Percentiles rank a stretch among this genome's conserved stretches.
Conservation (phyloP, 2,329 filamentous ascomycete species). For the Ilyonectria sp. region DNA sequence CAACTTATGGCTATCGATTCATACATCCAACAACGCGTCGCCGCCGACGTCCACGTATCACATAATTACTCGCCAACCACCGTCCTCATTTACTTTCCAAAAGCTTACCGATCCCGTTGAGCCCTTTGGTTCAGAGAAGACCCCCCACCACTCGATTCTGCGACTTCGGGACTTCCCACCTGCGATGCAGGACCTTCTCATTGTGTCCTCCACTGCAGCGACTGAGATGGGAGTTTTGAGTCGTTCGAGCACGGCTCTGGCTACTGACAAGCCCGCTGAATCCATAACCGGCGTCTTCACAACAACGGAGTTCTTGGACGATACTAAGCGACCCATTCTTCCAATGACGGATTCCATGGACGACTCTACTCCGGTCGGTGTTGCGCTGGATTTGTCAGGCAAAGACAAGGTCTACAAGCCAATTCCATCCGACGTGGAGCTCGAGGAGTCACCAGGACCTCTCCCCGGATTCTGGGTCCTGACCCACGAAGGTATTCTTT, state of each 20-base stretch:
- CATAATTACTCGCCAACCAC: conserved; percentile 78
- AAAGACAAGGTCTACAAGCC: conserved; percentile 85
- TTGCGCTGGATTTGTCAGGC: conserved; percentile 86
- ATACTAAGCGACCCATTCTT: conserved; percentile 81
- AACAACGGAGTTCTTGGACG: conserved; percentile 79
- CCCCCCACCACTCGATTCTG: conserved; percentile 83
- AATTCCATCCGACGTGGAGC: conserved; percentile 81
- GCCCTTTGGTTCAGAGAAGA: conserved; percentile 76
- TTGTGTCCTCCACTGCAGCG: conserved; percentile 86
- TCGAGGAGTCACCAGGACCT: conserved; percentile 84
- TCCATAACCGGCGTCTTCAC: conserved; percentile 79
- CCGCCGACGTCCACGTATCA: conserved; percentile 81
- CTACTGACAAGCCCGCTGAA: conserved; percentile 71
- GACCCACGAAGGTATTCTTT: conserved; percentile 89
- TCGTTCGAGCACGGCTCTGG: conserved; percentile 78
- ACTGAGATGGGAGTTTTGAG: conserved; percentile 85
- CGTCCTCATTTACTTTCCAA: conserved; percentile 77
- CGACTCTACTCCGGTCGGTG: conserved; percentile 84
- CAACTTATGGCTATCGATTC: conserved; percentile 84
- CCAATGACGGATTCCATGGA: conserved; percentile 75
- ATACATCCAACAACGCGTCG: conserved; percentile 76
- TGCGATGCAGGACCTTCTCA: conserved; percentile 83
- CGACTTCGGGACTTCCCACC: conserved; percentile 87
- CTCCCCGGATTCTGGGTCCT: conserved; percentile 88
- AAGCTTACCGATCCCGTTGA: conserved; percentile 82